Base-by-base conservation (phyloP, 2,329 filamentous ascomycete species). In the Trichoderma citrinoviride region DNA sequence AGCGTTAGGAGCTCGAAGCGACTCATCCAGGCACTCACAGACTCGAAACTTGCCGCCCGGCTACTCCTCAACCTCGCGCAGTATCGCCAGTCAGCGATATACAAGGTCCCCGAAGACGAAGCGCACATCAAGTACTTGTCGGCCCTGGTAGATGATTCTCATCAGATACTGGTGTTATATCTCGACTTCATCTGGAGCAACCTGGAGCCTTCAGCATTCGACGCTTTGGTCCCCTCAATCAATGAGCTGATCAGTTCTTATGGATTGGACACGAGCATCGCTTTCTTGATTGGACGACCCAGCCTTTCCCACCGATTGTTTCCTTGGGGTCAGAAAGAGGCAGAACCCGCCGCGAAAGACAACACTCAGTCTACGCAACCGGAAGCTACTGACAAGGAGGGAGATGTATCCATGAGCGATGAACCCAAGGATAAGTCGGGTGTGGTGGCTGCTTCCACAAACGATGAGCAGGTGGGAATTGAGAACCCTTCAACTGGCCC, bases 51-150 rank as follows among this genome's bases (percentile, higher is more conserved):
- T 57, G 91, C 91, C 25, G 90, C 91, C 1, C 90, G 92, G 66
- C 83, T 98, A 2, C 84, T 99, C n/a, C 85, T 98, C 70, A 90
- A 93, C 50, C 89, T 99, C 70, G 91, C 93, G 0, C 93, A 97
- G 73, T 93, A 97, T 76, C 88, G 92, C 53, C 89, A 96, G 73
- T 87, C 90, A n/a, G 95, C 92, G 67, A 86, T 95, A 25, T 96
- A 90, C 77, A 87, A 87, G 46, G 79, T 89, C 1, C 85, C 90
- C 7, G 87, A 92, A 41, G 82, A 84, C 25, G 86, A 90, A 65
- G 89, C 91, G 0, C 93, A 96, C 67, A 88, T 97, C 74, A 99
- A 99, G 76, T 89, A 93, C 49, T 80, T 98, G 14, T 91, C 92
- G 3, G 92, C 92, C 58, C 88, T 97, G 69, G 85, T 96, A 60